These are phyloP conservation scores for Mucor velutinosus DNA, from an alignment of 371 early-diverging fungal genomes.

Conservation along the genomic window DNA sequence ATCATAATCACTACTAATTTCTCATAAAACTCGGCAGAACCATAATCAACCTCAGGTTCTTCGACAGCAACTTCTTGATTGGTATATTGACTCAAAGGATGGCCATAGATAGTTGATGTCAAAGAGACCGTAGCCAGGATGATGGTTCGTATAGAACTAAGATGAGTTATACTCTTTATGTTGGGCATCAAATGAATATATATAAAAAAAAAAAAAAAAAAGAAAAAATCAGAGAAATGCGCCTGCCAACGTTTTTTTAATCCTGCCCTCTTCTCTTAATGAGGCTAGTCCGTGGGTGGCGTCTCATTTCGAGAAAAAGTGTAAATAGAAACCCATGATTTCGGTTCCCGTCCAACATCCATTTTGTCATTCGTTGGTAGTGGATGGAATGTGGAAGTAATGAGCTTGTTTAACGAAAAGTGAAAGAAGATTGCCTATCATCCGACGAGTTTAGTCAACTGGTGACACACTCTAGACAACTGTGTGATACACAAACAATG, in stretches of 20 bases:
- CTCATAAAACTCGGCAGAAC: slow-evolving; percentile 25
- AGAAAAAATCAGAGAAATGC: slow-evolving; percentile 1
- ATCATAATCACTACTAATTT: slow-evolving; percentile 17
- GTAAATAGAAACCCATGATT: background rate
- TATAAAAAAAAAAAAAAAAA: background rate
- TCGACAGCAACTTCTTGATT: background rate
- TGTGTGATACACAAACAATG: background rate
- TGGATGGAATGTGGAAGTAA: no score
- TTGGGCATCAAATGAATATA: background rate
- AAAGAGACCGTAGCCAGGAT: slow-evolving; percentile 15
- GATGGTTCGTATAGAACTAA: slow-evolving; percentile 23
- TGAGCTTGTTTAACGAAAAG: no score
- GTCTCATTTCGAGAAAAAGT: background rate
- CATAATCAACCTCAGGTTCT: slow-evolving; percentile 23
- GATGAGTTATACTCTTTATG: background rate
- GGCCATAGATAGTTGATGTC: slow-evolving; percentile 26
- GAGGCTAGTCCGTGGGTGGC: background rate
- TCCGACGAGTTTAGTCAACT: background rate
- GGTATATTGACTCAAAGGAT: slow-evolving; percentile 17
- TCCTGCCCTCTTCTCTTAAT: background rate
- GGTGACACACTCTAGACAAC: background rate
- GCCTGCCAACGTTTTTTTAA: background rate
- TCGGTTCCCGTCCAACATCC: background rate
- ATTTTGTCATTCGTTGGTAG: background rate
- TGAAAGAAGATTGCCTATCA: background rate